A percentile compares a stretch with the other conserved stretches of the same genome.
These are phyloP conservation scores for Quercus tomentella DNA, from an alignment of 331 rosid genomes.

Conservation along the genomic window DNA sequence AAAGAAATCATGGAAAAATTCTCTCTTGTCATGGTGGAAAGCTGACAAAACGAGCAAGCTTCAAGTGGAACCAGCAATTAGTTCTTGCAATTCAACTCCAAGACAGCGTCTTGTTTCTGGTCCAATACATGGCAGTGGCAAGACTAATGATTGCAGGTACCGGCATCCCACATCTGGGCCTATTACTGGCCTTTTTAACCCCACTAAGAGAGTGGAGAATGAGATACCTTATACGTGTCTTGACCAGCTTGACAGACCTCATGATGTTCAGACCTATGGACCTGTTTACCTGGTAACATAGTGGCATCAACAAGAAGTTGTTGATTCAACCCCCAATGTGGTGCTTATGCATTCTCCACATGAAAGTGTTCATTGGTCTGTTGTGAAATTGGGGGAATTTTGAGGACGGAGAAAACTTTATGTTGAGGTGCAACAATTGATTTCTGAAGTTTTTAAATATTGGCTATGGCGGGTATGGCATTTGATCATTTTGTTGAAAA, in stretches of 20 bases:
- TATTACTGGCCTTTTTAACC: constrained; percentile 44
- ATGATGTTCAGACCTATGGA: constrained; percentile 39
- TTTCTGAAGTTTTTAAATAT: neutral
- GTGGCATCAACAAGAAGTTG: neutral
- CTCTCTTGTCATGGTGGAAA: constrained; percentile 73
- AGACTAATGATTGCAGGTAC: constrained; percentile 19
- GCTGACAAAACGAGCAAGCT: constrained; percentile 40
- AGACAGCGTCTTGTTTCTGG: constrained; percentile 56
- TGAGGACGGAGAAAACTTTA: neutral
- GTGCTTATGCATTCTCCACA: neutral
- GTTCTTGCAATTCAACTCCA: constrained; percentile 26
- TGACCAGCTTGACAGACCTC: constrained; percentile 32
- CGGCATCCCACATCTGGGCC: constrained; percentile 58
- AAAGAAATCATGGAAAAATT: constrained; percentile 70
- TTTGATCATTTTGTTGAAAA: neutral
- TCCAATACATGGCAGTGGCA: constrained; percentile 38
- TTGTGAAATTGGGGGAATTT: neutral
- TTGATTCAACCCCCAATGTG: constrained; percentile 1
- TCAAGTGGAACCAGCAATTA: constrained; percentile 14
- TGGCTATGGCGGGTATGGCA: neutral
- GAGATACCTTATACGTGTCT: constrained; percentile 55
- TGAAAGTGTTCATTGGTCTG: neutral
- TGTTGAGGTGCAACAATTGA: neutral
- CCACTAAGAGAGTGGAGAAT: constrained; percentile 38
- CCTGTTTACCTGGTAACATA: constrained; percentile 70